phyloP scores from a whole-genome alignment of 345 rosid genomes.

The Draba incana region DNA sequence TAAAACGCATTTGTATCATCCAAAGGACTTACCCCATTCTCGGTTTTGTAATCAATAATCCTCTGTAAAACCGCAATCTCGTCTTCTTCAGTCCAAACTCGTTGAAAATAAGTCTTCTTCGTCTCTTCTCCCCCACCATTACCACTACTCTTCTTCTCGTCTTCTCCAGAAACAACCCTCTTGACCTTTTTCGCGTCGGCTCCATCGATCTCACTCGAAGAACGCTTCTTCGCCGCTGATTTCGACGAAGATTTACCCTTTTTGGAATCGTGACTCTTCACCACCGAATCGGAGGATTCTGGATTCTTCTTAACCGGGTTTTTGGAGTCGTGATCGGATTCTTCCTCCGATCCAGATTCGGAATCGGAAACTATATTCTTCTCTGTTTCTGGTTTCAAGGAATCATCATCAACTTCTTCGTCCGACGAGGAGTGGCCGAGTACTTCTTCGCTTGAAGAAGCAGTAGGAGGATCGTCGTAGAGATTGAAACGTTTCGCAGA shows the following conservation, averaged over 20 bases:
- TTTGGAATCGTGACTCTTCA: conserved; percentile 35
- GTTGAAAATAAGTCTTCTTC: conserved; percentile 29
- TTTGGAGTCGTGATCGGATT: conserved; percentile 24
- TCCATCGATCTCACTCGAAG: conserved; percentile 22
- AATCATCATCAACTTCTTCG: no score
- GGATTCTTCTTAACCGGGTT: neutral
- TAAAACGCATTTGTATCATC: conserved; percentile 42
- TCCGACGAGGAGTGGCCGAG: no score
- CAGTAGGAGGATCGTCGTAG: conserved; percentile 38
- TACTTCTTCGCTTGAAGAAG: conserved; percentile 36
- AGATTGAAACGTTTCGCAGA: conserved; percentile 22
- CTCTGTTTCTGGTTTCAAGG: no score
- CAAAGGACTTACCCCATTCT: conserved; percentile 39
- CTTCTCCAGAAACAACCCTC: conserved; percentile 19
- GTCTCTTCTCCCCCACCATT: conserved; percentile 28
- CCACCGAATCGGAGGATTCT: conserved; percentile 25
- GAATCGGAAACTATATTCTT: conserved; percentile 17
- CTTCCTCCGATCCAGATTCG: conserved; percentile 37
- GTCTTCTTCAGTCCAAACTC: conserved; percentile 55
- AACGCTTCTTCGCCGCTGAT: conserved; percentile 14
- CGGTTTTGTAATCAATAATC: conserved; percentile 34
- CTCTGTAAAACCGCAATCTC: conserved; percentile 48
- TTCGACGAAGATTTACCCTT: conserved; percentile 6
- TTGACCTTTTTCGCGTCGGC: conserved; percentile 34
- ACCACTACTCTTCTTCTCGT: neutral